These are phyloP conservation scores for Pseudocercospora macadamiae DNA, from an alignment of 2,329 filamentous ascomycete species.

Conservation along the genomic window DNA sequence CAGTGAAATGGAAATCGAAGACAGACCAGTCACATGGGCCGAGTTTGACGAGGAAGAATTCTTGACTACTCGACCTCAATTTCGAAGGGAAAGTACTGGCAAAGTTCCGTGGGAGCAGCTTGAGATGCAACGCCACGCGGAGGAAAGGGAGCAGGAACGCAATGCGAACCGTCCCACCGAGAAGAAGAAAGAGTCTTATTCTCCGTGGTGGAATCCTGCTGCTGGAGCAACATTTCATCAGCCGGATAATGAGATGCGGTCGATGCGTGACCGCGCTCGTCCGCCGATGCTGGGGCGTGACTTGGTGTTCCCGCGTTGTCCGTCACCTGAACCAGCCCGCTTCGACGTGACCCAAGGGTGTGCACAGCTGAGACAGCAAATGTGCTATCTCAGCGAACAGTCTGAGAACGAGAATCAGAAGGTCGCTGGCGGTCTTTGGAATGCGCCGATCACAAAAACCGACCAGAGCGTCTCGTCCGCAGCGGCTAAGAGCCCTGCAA, in stretches of 20 bases:
- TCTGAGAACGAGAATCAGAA: conserved; percentile 46
- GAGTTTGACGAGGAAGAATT: conserved; percentile 44
- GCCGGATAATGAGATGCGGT: conserved; percentile 50
- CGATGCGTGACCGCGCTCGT: conserved; percentile 61
- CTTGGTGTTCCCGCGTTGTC: conserved; percentile 77
- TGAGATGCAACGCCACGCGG: conserved; percentile 78
- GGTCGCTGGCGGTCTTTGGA: conserved; percentile 62
- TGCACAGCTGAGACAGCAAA: conserved; percentile 52
- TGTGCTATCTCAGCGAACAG: conserved; percentile 56
- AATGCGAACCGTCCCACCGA: conserved; percentile 45
- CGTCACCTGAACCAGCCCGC: conserved; percentile 80
- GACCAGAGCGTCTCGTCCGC: conserved; percentile 9
- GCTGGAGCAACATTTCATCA: conserved; percentile 33
- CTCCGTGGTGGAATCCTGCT: conserved; percentile 46
- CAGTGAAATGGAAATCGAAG: conserved; percentile 38
- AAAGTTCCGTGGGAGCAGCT: conserved; percentile 73
- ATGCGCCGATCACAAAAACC: conserved; percentile 20
- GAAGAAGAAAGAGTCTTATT: conserved; percentile 29
- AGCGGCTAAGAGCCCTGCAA: conserved; percentile 20
- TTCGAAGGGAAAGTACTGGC: conserved; percentile 63
- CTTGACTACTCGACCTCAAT: conserved; percentile 22
- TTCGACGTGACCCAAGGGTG: conserved; percentile 74
- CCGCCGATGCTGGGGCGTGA: conserved; percentile 89
- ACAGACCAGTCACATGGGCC: conserved; percentile 43
- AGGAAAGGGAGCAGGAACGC: conserved; percentile 61